A percentile compares a stretch with the other conserved stretches of the same genome.
Conservation (phyloP, 1,139 yeast genomes). For the Yamadazyma diddensiae region DNA sequence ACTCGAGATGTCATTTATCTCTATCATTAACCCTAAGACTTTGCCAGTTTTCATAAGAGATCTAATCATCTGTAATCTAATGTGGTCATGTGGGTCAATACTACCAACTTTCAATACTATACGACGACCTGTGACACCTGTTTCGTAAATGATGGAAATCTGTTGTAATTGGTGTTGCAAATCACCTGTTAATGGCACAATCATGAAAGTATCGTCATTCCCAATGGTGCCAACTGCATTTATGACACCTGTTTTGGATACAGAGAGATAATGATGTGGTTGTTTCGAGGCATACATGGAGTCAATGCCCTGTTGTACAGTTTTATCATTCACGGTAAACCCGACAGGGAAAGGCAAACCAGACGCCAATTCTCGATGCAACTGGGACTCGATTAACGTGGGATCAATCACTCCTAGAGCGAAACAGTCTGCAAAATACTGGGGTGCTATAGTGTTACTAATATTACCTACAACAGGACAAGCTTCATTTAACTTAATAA, state of each 20-base stretch:
- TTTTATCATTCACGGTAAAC: slow-evolving; percentile 27
- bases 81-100: slow-evolving; percentile 10
- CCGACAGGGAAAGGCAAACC: slow-evolving; percentile 48
- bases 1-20: slow-evolving; percentile 20
- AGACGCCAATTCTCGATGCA: slow-evolving; percentile 44
- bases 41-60: too few relatives aligned
- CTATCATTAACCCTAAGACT: slow-evolving; percentile 36
- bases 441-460: slow-evolving; percentile 46
- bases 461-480: slow-evolving; percentile 38
- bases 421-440: slow-evolving; percentile 43
- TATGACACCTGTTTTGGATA: slow-evolving; percentile 42
- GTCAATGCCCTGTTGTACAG: slow-evolving; percentile 36
- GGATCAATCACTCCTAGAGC: slow-evolving; percentile 37
- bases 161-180: slow-evolving; percentile 16
- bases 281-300: slow-evolving; percentile 39
- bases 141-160: slow-evolving; percentile 19
- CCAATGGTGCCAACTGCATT: slow-evolving; percentile 47
- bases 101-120: slow-evolving; percentile 32
- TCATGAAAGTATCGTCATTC: slow-evolving; percentile 43
- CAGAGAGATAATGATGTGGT: slow-evolving; percentile 42
- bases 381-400: slow-evolving; percentile 39
- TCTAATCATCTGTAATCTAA: too few relatives aligned
- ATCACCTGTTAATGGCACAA: too few relatives aligned
- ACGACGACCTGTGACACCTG: slow-evolving; percentile 19
- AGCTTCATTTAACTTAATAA: slow-evolving; percentile 33